Percentiles rank a stretch among this genome's conserved stretches.
Conservation (phyloP, 129 eudicot genomes). For the Ambrosia trifida region DNA sequence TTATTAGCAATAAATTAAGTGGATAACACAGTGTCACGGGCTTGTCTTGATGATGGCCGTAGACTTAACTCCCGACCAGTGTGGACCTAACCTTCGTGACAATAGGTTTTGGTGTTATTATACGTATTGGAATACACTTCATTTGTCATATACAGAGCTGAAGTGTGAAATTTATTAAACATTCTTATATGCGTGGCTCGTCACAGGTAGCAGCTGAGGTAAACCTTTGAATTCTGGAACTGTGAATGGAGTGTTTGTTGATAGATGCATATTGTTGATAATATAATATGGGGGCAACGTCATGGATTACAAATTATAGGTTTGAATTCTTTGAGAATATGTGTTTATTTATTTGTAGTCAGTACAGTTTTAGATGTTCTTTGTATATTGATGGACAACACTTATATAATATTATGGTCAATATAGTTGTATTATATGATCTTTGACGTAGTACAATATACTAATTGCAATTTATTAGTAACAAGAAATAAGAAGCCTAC, state of each 20-base stretch:
- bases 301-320: slow-evolving; percentile 25
- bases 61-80: too few species aligned
- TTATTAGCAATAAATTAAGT: slow-evolving; percentile 4
- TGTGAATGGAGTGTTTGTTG: slow-evolving; percentile 1
- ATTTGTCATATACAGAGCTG: not conserved
- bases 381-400: slow-evolving; percentile 4
- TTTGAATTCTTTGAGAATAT: slow-evolving; percentile 12
- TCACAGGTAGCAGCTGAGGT: slow-evolving; percentile 32
- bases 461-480: not conserved
- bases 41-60: not conserved
- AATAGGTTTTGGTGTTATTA: not conserved
- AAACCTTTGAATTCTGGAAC: slow-evolving; percentile 19
- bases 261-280: not conserved
- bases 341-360: not conserved
- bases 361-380: not conserved
- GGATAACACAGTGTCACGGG: not conserved
- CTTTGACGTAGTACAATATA: not conserved
- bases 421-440: slow-evolving; percentile 7
- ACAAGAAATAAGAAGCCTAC: not conserved
- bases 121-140: slow-evolving; percentile 2
- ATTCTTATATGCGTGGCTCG: too few species aligned
- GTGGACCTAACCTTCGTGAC: not conserved
- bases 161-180: not conserved
- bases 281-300: slow-evolving; percentile 16
- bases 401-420: not conserved